phyloP scores from a whole-genome alignment of 768 basidiomycete genomes.

The Boletus rubescentipes region DNA sequence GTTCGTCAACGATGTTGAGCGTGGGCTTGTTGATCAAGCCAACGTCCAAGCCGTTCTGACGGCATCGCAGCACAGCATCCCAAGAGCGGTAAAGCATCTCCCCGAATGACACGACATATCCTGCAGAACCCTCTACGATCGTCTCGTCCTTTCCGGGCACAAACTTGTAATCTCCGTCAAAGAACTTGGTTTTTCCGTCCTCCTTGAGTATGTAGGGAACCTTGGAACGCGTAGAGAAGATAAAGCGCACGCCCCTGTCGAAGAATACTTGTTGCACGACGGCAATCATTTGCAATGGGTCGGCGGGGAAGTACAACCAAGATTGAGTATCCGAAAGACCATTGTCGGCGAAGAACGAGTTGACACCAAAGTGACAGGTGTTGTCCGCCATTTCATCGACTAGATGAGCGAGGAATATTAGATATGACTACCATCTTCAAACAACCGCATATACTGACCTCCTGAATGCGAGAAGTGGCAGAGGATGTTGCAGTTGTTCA shows the following conservation, averaged over 20 bases:
- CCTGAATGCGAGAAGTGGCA: slow-evolving; percentile 91
- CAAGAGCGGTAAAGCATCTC: slow-evolving; percentile 84
- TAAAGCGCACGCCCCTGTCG: slow-evolving; percentile 76
- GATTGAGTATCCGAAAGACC: slow-evolving; percentile 79
- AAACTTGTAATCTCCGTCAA: slow-evolving; percentile 72
- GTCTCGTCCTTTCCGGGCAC: slow-evolving; percentile 83
- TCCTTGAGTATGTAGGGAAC: slow-evolving; percentile 83
- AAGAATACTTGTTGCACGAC: slow-evolving; percentile 80
- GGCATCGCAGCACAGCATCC: slow-evolving; percentile 77
- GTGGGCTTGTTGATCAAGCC: slow-evolving; percentile 87
- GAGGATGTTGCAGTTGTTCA: slow-evolving; percentile 86
- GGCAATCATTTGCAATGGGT: slow-evolving; percentile 76
- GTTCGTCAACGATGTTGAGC: slow-evolving; percentile 80
- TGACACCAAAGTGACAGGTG: slow-evolving; percentile 70
- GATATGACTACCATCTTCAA: neutral
- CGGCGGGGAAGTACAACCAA: slow-evolving; percentile 86
- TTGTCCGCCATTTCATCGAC: slow-evolving; percentile 73
- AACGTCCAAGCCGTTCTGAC: slow-evolving; percentile 72
- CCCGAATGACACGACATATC: slow-evolving; percentile 83
- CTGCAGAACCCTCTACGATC: slow-evolving; percentile 72
- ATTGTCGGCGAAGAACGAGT: slow-evolving; percentile 87
- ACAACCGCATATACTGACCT: slow-evolving; percentile 41
- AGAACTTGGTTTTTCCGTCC: slow-evolving; percentile 65
- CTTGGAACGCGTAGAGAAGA: slow-evolving; percentile 89
- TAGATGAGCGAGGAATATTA: slow-evolving; percentile 18